phyloP scores from a whole-genome alignment of 768 basidiomycete genomes.

The Hygrocybe coccinea region DNA sequence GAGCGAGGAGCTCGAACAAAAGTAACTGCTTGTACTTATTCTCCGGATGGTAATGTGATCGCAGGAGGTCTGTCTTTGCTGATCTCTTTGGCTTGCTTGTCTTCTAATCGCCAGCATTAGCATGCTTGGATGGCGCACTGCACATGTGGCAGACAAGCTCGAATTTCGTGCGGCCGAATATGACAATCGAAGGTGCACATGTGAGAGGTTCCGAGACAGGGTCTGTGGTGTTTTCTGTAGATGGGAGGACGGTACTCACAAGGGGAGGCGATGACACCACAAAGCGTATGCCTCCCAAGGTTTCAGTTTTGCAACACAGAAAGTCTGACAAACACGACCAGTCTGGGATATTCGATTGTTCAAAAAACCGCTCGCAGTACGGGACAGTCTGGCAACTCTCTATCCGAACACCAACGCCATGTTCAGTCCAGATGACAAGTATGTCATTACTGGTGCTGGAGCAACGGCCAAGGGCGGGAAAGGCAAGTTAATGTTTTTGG shows the following conservation, averaged over 20 bases:
- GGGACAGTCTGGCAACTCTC: conserved; percentile 59
- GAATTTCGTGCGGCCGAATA: conserved; percentile 89
- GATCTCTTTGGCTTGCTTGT: conserved; percentile 5
- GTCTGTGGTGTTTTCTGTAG: conserved; percentile 82
- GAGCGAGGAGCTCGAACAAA: conserved; percentile 92
- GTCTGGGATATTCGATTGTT: conserved; percentile 94
- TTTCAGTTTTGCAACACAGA: background rate
- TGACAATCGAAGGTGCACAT: conserved; percentile 84
- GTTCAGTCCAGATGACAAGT: conserved; percentile 92
- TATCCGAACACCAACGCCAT: conserved; percentile 92
- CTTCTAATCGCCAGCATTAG: conserved; percentile 36
- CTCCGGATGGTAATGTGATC: conserved; percentile 83
- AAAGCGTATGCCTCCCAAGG: conserved; percentile 64
- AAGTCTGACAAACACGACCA: conserved; percentile 26
- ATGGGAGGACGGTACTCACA: conserved; percentile 79
- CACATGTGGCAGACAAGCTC: conserved; percentile 91
- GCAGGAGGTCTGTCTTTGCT: conserved; percentile 61
- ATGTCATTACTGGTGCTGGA: conserved; percentile 79
- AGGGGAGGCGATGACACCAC: conserved; percentile 94
- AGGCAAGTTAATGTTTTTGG: conserved; percentile 71
- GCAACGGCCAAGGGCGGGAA: conserved; percentile 59
- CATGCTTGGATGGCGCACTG: conserved; percentile 85
- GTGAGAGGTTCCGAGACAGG: conserved; percentile 81
- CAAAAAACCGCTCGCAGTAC: conserved; percentile 80
- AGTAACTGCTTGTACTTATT: conserved; percentile 82